Evolutionary conservation across 2,329 filamentous ascomycete species (phyloP), one percentile per base, ranked within the genome.

Genomic region (Pseudocercospora macadamiae): DNA sequence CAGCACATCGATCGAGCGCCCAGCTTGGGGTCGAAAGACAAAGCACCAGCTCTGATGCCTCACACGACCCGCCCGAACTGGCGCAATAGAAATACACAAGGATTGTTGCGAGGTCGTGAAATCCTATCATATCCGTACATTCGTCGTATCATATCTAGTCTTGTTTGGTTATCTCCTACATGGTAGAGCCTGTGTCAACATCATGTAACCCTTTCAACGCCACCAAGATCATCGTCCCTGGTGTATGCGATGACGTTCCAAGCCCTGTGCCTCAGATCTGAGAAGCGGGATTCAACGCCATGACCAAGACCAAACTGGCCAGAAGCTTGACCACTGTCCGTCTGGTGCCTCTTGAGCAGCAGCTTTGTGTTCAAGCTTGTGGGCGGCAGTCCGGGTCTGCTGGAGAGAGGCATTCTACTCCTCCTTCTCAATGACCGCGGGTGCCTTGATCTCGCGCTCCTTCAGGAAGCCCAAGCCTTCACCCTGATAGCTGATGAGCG

Each of bases 401-500:
- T 49, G 47, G 32, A 21, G 28, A 21, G 26, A 28, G n/a, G 47
- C 14, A 12, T 47, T n/a, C 26, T 56, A 49, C 32, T 42, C 59
- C 62, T 86, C 83, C 71, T 81, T 84, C 74, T 88, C 85, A 67
- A 88, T 84, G 51, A 87, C 80, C 2, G 85, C 85, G 10, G 85
- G 85, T 16, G 85, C 84, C 72, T 83, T 86, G 74, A 88, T 81
- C 60, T 84, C 81, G 64, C 81, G 77, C 53, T 77, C 79, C 63
- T 82, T 82, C 59, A 88, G 76, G 73, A 86, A 87, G 39, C 83
- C 84, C 61, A 87, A 77, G 25, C 84, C 85, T 73, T 88, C 86
- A 56, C 86, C 86, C 53, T 80, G 82, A 74, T 99, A 99, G 84
- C 92, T 97, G 73, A 96, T 89, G 69, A 96, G 80, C 34, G 95